Evolutionary conservation across 1,139 yeast genomes (phyloP), one percentile per base, ranked within the genome.

Genomic region (Komagataea norvegica): DNA sequence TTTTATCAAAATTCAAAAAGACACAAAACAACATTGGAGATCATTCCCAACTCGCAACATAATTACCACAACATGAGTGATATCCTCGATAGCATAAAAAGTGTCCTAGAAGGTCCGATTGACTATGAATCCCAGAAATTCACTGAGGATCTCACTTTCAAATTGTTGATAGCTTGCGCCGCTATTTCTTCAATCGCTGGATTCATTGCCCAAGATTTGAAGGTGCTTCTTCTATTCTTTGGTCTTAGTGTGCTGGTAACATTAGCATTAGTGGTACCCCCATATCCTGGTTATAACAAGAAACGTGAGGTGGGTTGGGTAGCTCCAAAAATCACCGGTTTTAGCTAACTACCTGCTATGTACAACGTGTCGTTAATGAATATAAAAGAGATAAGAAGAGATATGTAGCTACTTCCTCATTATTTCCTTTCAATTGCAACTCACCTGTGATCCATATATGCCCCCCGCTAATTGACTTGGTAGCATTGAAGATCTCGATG

Each of bases 61-160:
- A n/a, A n/a, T n/a, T n/a, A n/a, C n/a, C n/a, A n/a, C n/a, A 23
- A 8, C 7, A 46, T 43, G 47, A 30, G 42, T 14, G 47, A 45
- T 5, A 23, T 48, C 5, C 11, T 47, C 6, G 35, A 41, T 4
- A 32, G 33, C 3, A n/a, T 51, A 8, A 43, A 46, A 29, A 29
- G 40, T 3, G 27, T 50, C 10, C 36, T 71, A 13, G 80, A 77
- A 57, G 79, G 77, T 30, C 72, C 79, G 37, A 76, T 80, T 46
- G 86, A 79, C 58, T 77, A 70, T 51, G 62, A 70, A 49, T 82
- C 85, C 43, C 88, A 80, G 56, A 61, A 61, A 44, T 49, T 55
- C 28, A 69, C 70, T 8, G 68, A 68, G 18, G 36, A 46, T n/a
- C 41, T 53, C 14, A 47, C 55, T 16, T 42, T 44, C 24, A 29